Conservation (phyloP, 305 asterid genomes). For the Fraxinus sp. region DNA sequence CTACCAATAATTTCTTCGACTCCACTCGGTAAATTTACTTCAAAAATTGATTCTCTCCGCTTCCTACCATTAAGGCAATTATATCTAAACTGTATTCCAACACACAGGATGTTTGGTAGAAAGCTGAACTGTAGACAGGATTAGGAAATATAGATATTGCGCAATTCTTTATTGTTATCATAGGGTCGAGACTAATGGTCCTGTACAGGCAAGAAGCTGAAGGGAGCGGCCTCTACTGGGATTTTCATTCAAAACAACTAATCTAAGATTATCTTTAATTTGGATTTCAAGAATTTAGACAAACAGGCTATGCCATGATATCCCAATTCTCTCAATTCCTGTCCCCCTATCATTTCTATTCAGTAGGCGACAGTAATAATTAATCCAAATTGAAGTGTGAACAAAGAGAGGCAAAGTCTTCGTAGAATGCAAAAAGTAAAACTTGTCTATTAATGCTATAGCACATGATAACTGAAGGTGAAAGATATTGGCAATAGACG, state of each 20-base stretch:
- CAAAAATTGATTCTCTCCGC: neutral
- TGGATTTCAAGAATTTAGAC: neutral
- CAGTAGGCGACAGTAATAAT: neutral
- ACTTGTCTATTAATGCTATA: neutral
- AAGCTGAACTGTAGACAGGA: neutral
- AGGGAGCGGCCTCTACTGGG: neutral
- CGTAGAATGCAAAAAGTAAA: neutral
- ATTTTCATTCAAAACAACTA: neutral
- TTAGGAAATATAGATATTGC: neutral
- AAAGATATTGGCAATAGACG: neutral
- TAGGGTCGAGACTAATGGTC: neutral
- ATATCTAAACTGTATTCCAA: neutral
- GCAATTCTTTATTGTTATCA: neutral
- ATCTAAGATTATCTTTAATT: neutral
- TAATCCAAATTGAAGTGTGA: neutral
- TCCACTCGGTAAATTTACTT: neutral
- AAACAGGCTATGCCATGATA: neutral
- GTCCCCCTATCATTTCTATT: neutral
- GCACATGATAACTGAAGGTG: neutral
- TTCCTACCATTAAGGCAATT: neutral
- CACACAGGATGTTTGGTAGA: neutral
- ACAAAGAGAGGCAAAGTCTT: constrained; percentile 8
- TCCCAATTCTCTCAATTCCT: neutral
- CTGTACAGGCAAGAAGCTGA: neutral
- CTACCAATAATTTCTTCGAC: neutral